These are phyloP conservation scores for Coprinellus micaceus DNA, from an alignment of 768 basidiomycete genomes.

Conservation along the genomic window DNA sequence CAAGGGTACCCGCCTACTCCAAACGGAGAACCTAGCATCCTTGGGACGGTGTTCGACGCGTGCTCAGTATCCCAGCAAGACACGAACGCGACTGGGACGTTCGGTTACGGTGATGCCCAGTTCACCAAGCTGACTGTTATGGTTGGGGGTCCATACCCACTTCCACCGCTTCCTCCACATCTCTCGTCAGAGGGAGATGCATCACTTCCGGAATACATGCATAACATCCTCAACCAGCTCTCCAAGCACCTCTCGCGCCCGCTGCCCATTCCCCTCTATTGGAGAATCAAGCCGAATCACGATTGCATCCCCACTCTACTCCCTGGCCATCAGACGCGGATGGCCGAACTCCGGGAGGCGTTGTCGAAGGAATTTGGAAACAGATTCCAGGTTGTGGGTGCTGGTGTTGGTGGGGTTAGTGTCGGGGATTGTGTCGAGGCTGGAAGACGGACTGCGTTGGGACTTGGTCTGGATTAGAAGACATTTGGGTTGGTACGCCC, in stretches of 20 bases:
- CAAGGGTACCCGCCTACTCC: slow-evolving; percentile 41
- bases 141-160: slow-evolving; percentile 75
- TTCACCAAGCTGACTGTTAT: slow-evolving; percentile 86
- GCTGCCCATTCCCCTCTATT: slow-evolving; percentile 55
- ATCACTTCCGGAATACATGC: slow-evolving; percentile 4
- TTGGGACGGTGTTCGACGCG: slow-evolving; percentile 91
- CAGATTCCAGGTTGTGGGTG: slow-evolving; percentile 68
- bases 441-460: slow-evolving; percentile 51
- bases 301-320: slow-evolving; percentile 77
- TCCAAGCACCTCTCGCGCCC: slow-evolving; percentile 40
- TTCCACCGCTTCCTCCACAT: slow-evolving; percentile 23
- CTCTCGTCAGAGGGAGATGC: slow-evolving; percentile 20
- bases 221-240: slow-evolving; percentile 35
- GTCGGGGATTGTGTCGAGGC: slow-evolving; percentile 81
- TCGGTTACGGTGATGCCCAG: slow-evolving; percentile 21
- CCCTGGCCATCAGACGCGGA: slow-evolving; percentile 68
- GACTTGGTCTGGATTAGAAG: background rate
- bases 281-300: slow-evolving; percentile 49
- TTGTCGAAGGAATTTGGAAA: slow-evolving; percentile 42
- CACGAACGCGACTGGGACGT: slow-evolving; percentile 6
- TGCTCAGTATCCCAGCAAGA: slow-evolving; percentile 63
- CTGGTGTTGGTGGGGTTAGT: slow-evolving; percentile 83
- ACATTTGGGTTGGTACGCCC: background rate
- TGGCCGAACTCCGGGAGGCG: slow-evolving; percentile 52
- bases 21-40: slow-evolving; percentile 39